These are phyloP conservation scores for Citrus unshiu DNA, from an alignment of 345 rosid species.

Conservation along the genomic window DNA sequence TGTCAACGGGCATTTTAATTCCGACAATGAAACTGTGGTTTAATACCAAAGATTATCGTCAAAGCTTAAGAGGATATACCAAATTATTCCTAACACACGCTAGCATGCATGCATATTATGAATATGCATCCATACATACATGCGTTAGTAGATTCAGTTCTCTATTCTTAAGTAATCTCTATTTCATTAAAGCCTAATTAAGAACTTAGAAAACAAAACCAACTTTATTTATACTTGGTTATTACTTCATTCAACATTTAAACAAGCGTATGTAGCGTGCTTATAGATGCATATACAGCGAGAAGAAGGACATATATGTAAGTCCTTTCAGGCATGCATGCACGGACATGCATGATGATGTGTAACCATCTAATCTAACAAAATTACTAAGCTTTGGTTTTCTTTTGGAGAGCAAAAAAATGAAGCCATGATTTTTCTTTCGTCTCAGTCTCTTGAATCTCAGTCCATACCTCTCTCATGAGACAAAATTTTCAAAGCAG, in stretches of 20 bases:
- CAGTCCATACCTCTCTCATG: conserved; percentile 5
- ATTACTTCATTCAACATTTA: neutral
- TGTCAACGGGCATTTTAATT: neutral
- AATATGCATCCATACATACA: neutral
- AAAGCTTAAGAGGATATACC: neutral
- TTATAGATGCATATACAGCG: too few species aligned
- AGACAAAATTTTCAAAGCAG: neutral
- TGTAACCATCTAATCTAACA: neutral
- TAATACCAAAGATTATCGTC: neutral
- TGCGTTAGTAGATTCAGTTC: neutral
- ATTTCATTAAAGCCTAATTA: too few species aligned
- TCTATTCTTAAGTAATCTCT: too few species aligned
- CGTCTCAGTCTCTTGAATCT: conserved; percentile 19
- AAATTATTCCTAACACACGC: conserved; percentile 17
- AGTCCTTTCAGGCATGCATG: neutral
- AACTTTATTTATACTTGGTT: neutral
- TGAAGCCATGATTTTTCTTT: neutral
- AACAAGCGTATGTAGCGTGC: neutral
- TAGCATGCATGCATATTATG: neutral
- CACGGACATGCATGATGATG: too few species aligned
- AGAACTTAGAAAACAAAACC: neutral
- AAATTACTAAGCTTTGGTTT: neutral
- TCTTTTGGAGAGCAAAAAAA: neutral
- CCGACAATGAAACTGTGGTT: neutral
- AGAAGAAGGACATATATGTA: neutral